Evolutionary conservation across 768 basidiomycete species (phyloP), one percentile per base, ranked within the genome.

Genomic region (Suillus variegatus): DNA sequence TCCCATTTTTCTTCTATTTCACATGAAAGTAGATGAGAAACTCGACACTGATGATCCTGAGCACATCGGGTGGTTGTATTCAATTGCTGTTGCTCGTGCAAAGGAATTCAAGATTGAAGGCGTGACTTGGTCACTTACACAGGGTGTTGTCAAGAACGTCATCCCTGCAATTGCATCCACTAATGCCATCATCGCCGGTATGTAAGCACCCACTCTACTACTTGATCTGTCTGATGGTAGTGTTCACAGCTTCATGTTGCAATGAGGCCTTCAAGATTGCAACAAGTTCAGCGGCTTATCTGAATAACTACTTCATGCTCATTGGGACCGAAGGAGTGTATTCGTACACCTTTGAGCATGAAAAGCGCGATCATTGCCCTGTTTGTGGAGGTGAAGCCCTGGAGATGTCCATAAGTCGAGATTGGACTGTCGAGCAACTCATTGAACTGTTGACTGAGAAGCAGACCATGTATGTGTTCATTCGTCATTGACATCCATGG

Each of bases 241-340:
- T 13, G 43, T 62, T 41, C 43, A 32, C 67, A 93, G 97, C 97
- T 46, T 92, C 96, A 2, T 99, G 97, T 79, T 99, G 97, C 74
- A 99, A 97, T 72, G 97, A 99, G 78, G 97, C 97, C 18, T 97
- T 99, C 84, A 99, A 99, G 79, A 94, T 99, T 65, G 96, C 94
- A 28, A 99, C 97, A 0, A 93, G 89, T 68, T 94, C 93, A 28
- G 97, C 96, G 0, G 94, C 95, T 6, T 97, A 89, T 74, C 83
- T 99, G 63, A 93, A 97, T 78, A 98, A 98, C 76, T 99, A 99
- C 76, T 97, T 99, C 78, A 95, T 98, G 95, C 85, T 99, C 64
- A 95, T 96, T 66, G 97, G 97, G 41, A 98, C 95, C 10, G 95
- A 98, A 61, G 92, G 94, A 28, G 87, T 99, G 12, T 99, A 99